Conservation (phyloP, 1,284 basidiomycete genomes). For the Ustilago loliicola region DNA sequence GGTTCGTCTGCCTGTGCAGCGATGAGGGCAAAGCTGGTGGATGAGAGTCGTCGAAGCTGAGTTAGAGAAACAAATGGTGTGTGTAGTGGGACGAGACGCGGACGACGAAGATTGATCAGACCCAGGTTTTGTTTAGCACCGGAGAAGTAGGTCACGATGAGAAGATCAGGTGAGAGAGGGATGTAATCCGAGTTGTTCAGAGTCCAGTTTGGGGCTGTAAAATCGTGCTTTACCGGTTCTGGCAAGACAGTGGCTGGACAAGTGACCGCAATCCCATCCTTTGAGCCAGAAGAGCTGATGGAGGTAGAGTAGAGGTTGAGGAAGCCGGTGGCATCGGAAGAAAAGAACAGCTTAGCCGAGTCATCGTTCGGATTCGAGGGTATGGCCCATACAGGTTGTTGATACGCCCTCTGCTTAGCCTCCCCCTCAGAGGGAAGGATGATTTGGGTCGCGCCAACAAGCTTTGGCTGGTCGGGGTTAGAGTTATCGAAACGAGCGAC, state of each 20-base stretch:
- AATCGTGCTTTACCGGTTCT: slow-evolving; percentile 75
- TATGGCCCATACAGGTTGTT: slow-evolving; percentile 74
- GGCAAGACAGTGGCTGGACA: slow-evolving; percentile 71
- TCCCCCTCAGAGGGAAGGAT: slow-evolving; percentile 20
- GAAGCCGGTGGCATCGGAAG: slow-evolving; percentile 79
- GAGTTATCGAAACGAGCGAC: slow-evolving; percentile 72
- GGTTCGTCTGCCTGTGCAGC: slow-evolving; percentile 43
- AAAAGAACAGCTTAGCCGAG: slow-evolving; percentile 77
- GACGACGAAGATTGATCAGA: slow-evolving; percentile 47
- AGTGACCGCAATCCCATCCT: not conserved
- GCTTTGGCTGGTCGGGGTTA: slow-evolving; percentile 15
- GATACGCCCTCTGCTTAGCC: slow-evolving; percentile 55
- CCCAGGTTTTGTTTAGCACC: slow-evolving; percentile 42
- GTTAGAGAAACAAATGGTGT: slow-evolving; percentile 40
- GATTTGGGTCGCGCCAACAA: slow-evolving; percentile 27
- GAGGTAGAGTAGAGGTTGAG: slow-evolving; percentile 77
- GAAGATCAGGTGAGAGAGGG: slow-evolving; percentile 41
- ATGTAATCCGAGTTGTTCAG: slow-evolving; percentile 70
- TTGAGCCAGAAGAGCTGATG: slow-evolving; percentile 8
- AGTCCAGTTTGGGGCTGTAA: slow-evolving; percentile 76
- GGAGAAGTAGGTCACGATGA: slow-evolving; percentile 40
- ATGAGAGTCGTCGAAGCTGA: slow-evolving; percentile 39
- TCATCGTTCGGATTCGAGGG: slow-evolving; percentile 55
- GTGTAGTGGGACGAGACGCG: slow-evolving; percentile 36
- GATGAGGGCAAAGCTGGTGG: slow-evolving; percentile 43